Evolutionary conservation across 164 flowering plant species (phyloP), one percentile per base, ranked within the genome.

Genomic region (Magnolia changhungtana): DNA sequence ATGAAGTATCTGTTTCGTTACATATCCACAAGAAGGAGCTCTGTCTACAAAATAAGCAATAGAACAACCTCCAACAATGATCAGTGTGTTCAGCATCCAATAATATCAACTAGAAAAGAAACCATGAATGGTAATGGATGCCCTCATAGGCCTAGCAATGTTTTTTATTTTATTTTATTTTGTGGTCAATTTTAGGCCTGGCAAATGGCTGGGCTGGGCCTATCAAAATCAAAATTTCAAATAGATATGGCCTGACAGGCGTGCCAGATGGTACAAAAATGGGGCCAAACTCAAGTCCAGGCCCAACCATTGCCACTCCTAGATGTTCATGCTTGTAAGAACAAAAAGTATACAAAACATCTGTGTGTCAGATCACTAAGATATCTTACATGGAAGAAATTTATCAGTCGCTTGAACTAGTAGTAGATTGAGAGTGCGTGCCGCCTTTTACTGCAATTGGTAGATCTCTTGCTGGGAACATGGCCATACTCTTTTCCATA

Each of bases 401-500:
- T n/a, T 50, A 65, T 49, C 31, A 72, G 65, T 65, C 19, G 65
- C 65, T 50, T 77, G 74, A 72, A 50, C 71, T 77, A 27, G 74
- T 61, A 37, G 45, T 37, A 1, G 79, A 61, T 65, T 52, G 52
- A 66, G 75, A 64, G 19, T 55, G 50, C 10, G 52, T 51, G 29
- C 51, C 73, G 67, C 19, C 68, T 71, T 76, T 72, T 72, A n/a
- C 29, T 77, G 14, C 50, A 72, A 63, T 65, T n/a, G 13, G 63
- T 65, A 37, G 75, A 27, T 72, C 29, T 72, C 79, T 77, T 77
- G 50, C 31, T 19, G 2, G 51, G 20, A 52, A 16, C 51, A 29
- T 16, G 24, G 29, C 52, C 7, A 24, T 50, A 4, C 37, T 76
- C 50, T 75, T 71, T 71, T 19, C 50, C 11, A n/a, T 71, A 2